phyloP scores from a whole-genome alignment of 108 stramenopile species.

The Cylindrotheca fusiformis region DNA sequence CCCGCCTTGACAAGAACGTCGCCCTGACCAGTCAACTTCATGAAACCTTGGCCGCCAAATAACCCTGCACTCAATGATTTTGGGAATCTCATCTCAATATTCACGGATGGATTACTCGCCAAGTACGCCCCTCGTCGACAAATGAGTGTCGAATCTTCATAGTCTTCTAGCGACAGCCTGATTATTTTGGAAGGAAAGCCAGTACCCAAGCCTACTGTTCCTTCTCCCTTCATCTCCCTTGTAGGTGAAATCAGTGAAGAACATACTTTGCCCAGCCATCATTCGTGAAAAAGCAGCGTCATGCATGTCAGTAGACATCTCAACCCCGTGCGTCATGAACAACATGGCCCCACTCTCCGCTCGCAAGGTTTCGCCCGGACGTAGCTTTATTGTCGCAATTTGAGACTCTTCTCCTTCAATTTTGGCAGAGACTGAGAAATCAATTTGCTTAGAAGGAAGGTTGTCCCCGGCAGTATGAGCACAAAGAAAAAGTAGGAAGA shows the following conservation, averaged over 20 bases:
- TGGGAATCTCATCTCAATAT: conserved; percentile 81
- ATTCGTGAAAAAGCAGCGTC: conserved; percentile 44
- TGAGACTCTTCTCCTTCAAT: conserved; percentile 92
- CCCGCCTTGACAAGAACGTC: conserved; percentile 88
- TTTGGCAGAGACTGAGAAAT: conserved; percentile 63
- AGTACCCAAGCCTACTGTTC: conserved; percentile 78
- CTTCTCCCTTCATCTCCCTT: conserved; percentile 16
- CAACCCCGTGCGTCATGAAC: conserved; percentile 67
- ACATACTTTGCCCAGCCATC: conserved; percentile 85
- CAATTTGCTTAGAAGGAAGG: conserved; percentile 45
- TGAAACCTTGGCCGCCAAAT: conserved; percentile 91
- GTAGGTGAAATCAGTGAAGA: conserved; percentile 82
- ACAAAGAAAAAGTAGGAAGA: too few relatives aligned
- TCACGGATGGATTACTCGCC: conserved; percentile 70
- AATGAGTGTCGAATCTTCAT: conserved; percentile 60
- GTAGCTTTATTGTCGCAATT: conserved; percentile 71
- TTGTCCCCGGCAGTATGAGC: too few relatives aligned
- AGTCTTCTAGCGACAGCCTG: conserved; percentile 63
- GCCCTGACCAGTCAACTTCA: conserved; percentile 67
- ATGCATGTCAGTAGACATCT: conserved; percentile 41
- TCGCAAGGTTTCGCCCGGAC: conserved; percentile 74
- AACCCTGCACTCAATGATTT: conserved; percentile 73
- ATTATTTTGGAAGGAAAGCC: conserved; percentile 87
- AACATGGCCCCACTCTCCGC: conserved; percentile 89
- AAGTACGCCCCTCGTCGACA: conserved; percentile 84